Conservation (phyloP, 495 filamentous ascomycete species). For the Hypoxylon crocopeplum region DNA sequence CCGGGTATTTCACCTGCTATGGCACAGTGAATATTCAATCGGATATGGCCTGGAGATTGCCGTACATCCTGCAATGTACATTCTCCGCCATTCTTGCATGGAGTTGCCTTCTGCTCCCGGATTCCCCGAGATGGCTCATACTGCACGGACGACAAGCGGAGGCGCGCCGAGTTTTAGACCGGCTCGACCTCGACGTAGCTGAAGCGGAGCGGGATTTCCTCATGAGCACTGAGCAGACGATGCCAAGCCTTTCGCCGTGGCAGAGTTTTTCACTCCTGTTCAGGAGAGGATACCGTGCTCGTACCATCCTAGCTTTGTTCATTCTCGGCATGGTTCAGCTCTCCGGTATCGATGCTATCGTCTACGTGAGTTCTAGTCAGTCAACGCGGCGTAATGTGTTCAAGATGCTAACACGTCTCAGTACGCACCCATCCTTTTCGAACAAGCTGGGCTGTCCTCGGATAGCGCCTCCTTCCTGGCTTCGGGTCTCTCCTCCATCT, state of each 20-base stretch:
- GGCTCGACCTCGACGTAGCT: slow-evolving; percentile 52
- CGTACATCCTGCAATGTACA: slow-evolving; percentile 55
- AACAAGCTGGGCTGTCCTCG: slow-evolving; percentile 54
- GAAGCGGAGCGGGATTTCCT: slow-evolving; percentile 60
- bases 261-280: slow-evolving; percentile 44
- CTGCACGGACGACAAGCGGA: slow-evolving; percentile 43
- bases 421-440: slow-evolving; percentile 62
- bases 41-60: slow-evolving; percentile 64
- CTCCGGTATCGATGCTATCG: slow-evolving; percentile 58
- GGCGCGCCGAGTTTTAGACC: slow-evolving; percentile 47
- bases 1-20: slow-evolving; percentile 70
- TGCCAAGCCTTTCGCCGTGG: slow-evolving; percentile 46
- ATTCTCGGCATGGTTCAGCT: slow-evolving; percentile 59
- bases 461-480: slow-evolving; percentile 57
- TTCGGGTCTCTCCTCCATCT: slow-evolving; percentile 57
- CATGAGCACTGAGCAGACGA: slow-evolving; percentile 25
- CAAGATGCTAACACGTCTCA: slow-evolving; percentile 25
- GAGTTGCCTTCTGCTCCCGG: slow-evolving; percentile 47
- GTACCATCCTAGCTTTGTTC: slow-evolving; percentile 55
- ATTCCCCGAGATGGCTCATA: slow-evolving; percentile 53
- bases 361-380: slow-evolving; percentile 51
- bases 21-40: slow-evolving; percentile 57
- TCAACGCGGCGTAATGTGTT: background rate
- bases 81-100: slow-evolving; percentile 50
- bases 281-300: slow-evolving; percentile 46